Evolutionary conservation across 176 grass and related monocot species (phyloP).

Genomic region (Oropetium thomaeum): DNA sequence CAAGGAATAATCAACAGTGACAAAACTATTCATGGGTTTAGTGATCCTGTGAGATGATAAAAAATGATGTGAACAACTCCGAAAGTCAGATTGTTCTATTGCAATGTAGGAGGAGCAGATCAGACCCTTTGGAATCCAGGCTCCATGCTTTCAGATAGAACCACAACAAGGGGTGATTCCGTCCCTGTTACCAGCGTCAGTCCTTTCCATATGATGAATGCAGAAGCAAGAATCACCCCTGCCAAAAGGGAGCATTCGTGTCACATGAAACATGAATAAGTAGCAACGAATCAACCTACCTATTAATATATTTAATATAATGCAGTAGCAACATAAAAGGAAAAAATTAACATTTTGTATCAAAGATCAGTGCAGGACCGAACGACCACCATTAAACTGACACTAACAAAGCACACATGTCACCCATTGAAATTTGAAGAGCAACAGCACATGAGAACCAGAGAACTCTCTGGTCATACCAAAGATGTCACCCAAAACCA

Average conservation of each 20-base stretch:
- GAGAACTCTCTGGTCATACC: neutral
- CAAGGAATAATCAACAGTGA: neutral
- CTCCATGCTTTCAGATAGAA: constrained; percentile 68
- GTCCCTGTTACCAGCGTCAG: constrained; percentile 50
- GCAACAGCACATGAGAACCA: neutral
- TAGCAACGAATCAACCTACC: neutral
- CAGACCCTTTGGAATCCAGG: constrained; percentile 67
- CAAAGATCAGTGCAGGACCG: neutral
- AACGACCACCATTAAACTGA: too few relatives aligned
- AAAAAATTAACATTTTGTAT: neutral
- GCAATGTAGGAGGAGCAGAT: neutral
- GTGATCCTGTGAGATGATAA: neutral
- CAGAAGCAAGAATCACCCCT: constrained; percentile 64
- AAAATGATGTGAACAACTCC: neutral
- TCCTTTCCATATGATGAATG: constrained; percentile 73
- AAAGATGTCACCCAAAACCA: too few relatives aligned
- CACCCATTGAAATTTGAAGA: neutral
- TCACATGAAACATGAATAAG: neutral
- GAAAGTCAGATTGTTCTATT: neutral
- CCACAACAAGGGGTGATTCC: constrained; percentile 57
- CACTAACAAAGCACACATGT: too few relatives aligned
- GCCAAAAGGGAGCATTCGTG: neutral
- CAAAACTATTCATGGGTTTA: neutral
- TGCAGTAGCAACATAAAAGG: neutral
- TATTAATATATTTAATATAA: too few relatives aligned